Evolutionary conservation across 2,329 filamentous ascomycete species (phyloP), one percentile per base, ranked within the genome.

Genomic region (Nemania serpens): DNA sequence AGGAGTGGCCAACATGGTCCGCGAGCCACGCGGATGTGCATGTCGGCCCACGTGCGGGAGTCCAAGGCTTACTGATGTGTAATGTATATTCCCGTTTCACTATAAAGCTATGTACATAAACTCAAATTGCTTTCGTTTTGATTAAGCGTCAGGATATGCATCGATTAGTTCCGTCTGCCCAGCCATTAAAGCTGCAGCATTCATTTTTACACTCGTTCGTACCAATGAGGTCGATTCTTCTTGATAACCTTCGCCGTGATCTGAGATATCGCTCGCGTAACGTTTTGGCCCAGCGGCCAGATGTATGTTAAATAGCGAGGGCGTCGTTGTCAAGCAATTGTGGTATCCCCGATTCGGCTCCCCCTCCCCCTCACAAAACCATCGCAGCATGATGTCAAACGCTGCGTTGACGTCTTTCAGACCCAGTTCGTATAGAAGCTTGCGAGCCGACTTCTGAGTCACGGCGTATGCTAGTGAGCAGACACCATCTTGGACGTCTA

Each of bases 291-390:
- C 82, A 0, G 73, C 74, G 0, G 75, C 68, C 1, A 77, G 72
- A 61, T 82, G 78, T 15, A 81, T 78, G n/a, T 79, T 75, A 66
- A 84, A 80, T 2, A 84, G 68, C 33, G 74, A 72, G 0, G 80
- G 81, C 60, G 76, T 73, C 1, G 75, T 71, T 0, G 75, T 74
- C 61, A 83, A 43, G 69, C 81, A 77, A 46, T 72, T 75, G 53
- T 77, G 73, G 58, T 75, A 63, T 42, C 70, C 66, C 51, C 75
- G 49, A 20, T 55, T 52, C 1, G 66, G 71, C 0, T 72, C 72
- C 7, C 73, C 66, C 25, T 58, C 47, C 0, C 77, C 78, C 22
- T 79, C 77, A 65, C 81, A 83, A 70, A 80, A 79, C 52, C 78
- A 76, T 11, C 78, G 69, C 50, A 84, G 65, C 63, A 79, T 74